Conservation (phyloP, 1,284 basidiomycete genomes). For the Pyrrhoderma noxium region DNA sequence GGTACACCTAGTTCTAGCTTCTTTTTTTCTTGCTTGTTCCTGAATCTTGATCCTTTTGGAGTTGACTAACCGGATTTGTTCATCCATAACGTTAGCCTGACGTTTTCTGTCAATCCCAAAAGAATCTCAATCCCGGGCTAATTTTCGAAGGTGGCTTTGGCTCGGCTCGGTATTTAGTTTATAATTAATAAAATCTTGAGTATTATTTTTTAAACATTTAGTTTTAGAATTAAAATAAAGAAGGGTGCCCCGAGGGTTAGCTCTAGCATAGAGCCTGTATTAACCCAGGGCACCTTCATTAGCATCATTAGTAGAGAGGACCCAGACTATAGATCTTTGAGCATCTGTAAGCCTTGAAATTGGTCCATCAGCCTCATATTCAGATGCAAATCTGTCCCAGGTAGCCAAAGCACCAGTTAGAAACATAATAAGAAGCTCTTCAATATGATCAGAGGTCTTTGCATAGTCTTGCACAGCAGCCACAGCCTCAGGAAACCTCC, state of each 20-base stretch:
- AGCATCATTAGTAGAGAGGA: slow-evolving; percentile 7
- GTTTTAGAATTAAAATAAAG: not conserved
- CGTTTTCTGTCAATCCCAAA: too few species aligned
- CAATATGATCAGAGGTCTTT: not conserved
- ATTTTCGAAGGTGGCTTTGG: too few species aligned
- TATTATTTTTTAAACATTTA: not conserved
- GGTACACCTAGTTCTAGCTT: too few species aligned
- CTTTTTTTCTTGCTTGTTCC: too few species aligned
- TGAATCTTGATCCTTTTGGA: too few species aligned
- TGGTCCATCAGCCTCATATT: not conserved
- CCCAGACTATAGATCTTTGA: not conserved
- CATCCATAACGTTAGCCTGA: too few species aligned
- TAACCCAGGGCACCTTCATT: slow-evolving; percentile 6
- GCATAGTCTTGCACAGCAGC: not conserved
- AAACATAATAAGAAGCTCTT: not conserved
- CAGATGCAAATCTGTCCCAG: not conserved
- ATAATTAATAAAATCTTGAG: too few species aligned
- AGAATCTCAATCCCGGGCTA: too few species aligned
- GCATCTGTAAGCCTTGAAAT: not conserved
- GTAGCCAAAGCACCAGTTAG: not conserved
- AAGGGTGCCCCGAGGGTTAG: not conserved
- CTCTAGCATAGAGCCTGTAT: not conserved
- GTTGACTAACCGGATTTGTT: too few species aligned
- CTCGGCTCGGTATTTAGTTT: too few species aligned
- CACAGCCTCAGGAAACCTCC: slow-evolving; percentile 1